A percentile compares a stretch with the other conserved stretches of the same genome.
Conservation (phyloP, 805 yeast genomes). For the Sugiyamaella valdiviana region DNA sequence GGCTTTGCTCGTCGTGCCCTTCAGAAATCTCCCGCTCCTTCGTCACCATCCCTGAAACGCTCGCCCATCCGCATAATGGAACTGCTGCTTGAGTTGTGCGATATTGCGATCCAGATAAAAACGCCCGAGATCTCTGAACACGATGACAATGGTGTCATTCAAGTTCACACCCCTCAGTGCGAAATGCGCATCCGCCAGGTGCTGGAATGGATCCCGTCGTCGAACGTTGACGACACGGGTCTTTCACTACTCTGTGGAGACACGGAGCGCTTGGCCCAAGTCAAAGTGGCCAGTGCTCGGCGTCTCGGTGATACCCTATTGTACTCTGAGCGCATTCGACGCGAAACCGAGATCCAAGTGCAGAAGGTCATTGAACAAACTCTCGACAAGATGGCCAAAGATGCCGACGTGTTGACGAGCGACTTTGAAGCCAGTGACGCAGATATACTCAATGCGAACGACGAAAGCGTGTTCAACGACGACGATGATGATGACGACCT, state of each 20-base stretch:
- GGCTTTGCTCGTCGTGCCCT: not conserved
- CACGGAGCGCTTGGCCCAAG: conserved; percentile 52
- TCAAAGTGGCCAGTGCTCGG: conserved; percentile 62
- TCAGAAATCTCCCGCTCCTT: conserved; percentile 5
- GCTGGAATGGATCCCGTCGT: conserved; percentile 37
- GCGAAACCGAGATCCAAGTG: conserved; percentile 69
- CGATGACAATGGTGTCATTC: conserved; percentile 14
- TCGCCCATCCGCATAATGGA: conserved; percentile 44
- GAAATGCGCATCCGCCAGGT: conserved; percentile 31
- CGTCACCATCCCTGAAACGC: conserved; percentile 27
- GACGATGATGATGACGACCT: conserved; percentile 23
- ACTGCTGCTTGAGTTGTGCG: conserved; percentile 55
- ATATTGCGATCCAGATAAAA: conserved; percentile 66
- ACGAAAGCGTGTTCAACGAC: conserved; percentile 13
- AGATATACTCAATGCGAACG: not conserved
- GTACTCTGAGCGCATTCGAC: conserved; percentile 68
- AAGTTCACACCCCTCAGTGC: conserved; percentile 28
- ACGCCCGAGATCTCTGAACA: conserved; percentile 51
- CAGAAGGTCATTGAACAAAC: conserved; percentile 58
- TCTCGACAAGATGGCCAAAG: conserved; percentile 39
- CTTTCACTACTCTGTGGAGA: conserved; percentile 58
- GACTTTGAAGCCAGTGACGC: not conserved
- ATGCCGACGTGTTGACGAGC: conserved; percentile 1
- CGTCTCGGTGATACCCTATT: conserved; percentile 69
- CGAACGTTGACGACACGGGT: conserved; percentile 55